A percentile compares a stretch with the other conserved stretches of the same genome.
Evolutionary conservation across 1,139 yeast genomes (phyloP).

Genomic region (Diutina catenulata): DNA sequence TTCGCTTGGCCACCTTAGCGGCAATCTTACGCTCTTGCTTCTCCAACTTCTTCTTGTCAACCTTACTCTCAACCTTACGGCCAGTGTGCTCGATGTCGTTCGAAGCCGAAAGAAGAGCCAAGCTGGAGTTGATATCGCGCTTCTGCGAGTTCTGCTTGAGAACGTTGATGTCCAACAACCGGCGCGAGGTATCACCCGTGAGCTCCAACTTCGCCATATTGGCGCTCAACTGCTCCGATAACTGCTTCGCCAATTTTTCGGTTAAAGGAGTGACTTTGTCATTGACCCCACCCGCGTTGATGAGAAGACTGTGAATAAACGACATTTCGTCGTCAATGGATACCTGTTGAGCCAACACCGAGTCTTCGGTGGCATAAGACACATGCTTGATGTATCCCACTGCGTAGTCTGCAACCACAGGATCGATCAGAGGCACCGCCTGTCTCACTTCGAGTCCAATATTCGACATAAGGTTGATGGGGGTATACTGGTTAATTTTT

Average conservation of each 20-base stretch:
- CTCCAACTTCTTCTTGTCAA: constrained; percentile 90
- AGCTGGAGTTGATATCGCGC: constrained; percentile 60
- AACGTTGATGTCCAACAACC: constrained; percentile 60
- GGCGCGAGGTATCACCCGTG: constrained; percentile 73
- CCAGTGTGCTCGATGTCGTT: constrained; percentile 87
- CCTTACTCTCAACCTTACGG: constrained; percentile 84
- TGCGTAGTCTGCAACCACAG: constrained; percentile 86
- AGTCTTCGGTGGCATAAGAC: constrained; percentile 63
- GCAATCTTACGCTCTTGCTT: constrained; percentile 97
- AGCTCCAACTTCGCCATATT: constrained; percentile 59
- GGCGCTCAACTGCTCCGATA: constrained; percentile 47
- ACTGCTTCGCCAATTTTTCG: constrained; percentile 30
- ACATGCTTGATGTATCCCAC: constrained; percentile 81
- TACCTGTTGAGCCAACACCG: constrained; percentile 65
- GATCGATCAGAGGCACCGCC: constrained; percentile 79
- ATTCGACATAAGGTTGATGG: constrained; percentile 33
- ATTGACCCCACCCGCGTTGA: constrained; percentile 71
- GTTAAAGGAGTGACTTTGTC: constrained; percentile 42
- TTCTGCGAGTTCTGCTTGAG: constrained; percentile 47
- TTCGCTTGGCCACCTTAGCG: constrained; percentile 89
- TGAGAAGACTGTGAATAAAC: constrained; percentile 51
- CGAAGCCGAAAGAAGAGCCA: constrained; percentile 63
- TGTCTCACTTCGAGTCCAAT: constrained; percentile 67
- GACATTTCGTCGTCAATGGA: constrained; percentile 54
- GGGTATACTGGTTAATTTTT: too few relatives aligned